Percentiles rank a stretch among this genome's conserved stretches.
These are phyloP conservation scores for Candida anutae DNA, from an alignment of 1,139 yeast genomes.

Conservation along the genomic window DNA sequence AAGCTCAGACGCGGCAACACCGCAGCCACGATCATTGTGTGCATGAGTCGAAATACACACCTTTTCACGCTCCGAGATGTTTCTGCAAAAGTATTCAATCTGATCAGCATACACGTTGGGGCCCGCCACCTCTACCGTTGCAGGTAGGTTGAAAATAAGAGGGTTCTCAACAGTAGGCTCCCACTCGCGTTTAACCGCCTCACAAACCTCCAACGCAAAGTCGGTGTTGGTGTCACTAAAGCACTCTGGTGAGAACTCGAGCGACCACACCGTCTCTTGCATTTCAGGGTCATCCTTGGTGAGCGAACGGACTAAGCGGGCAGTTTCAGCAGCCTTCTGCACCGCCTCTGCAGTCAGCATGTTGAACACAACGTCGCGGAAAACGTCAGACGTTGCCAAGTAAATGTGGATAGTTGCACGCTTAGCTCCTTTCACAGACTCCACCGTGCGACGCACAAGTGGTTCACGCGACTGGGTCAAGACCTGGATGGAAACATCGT, in stretches of 20 bases:
- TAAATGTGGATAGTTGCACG: conserved; percentile 41
- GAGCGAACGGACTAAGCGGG: conserved; percentile 32
- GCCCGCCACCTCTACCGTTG: conserved; percentile 42
- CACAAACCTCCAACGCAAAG: conserved; percentile 38
- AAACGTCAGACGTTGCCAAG: conserved; percentile 40
- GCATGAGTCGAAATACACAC: conserved; percentile 41
- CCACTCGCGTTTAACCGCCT: conserved; percentile 42
- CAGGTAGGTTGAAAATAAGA: conserved; percentile 41
- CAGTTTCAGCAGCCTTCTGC: conserved; percentile 33
- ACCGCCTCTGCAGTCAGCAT: conserved; percentile 36
- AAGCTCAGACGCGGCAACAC: conserved; percentile 43
- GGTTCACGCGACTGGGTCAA: conserved; percentile 42
- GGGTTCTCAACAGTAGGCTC: conserved; percentile 35
- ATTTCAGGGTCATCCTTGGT: conserved; percentile 36
- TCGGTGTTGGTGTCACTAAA: conserved; percentile 39
- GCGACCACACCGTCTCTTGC: conserved; percentile 36
- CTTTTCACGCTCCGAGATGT: conserved; percentile 37
- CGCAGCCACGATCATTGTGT: conserved; percentile 45
- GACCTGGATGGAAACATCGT: conserved; percentile 40
- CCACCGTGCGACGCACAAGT: conserved; percentile 37
- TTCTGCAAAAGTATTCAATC: conserved; percentile 37
- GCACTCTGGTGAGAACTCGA: conserved; percentile 42
- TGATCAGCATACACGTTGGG: conserved; percentile 47
- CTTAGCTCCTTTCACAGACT: conserved; percentile 40
- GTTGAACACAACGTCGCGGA: conserved; percentile 40